Base-by-base conservation (phyloP, 441 rosid genomes). In the Mallotus repandus region DNA sequence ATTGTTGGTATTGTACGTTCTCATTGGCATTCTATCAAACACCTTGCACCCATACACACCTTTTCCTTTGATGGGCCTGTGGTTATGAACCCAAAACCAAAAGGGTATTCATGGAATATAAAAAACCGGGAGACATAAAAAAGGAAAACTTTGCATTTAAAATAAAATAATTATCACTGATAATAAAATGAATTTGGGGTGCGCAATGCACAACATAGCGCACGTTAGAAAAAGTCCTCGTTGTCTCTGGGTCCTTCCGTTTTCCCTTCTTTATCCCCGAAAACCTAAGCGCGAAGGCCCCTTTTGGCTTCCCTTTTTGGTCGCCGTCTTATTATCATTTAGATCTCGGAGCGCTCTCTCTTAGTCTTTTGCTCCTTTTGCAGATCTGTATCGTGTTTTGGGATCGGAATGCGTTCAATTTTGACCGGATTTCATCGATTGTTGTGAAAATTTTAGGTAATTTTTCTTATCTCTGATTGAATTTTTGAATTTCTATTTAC, bases 191-290 rank as follows among this genome's bases (percentile, higher is more conserved):
- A 63, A 32, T 25, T 11, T 4, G 65, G 77, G 74, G 81, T 77
- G 87, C 82, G 81, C 84, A 81, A 18, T 74, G 50, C 79, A 66
- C 74, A 18, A 5, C 0, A 0, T 0, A 19, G 84, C 78, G 76
- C 76, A 81, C 58, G 75, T 58, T 81, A 84, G 82, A 58, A 19
- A 0, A 5, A 1, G 0, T 7, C 46, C 76, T 10, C 58, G 57
- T 66, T 66, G 57, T 69, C 74, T 74, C 80, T 77, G 84, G 86
- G 78, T 69, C 83, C 80, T 84, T 81, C 80, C 74, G 77, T 74
- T 72, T 41, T 64, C 73, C 21, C 64, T 75, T 68, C 84, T 77
- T 77, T 79, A 79, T 72, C 71, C 77, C 72, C 73, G 69, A 70
- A 78, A 69, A 69, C 77, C 81, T 73, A 69, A 60, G 15, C 61